These are phyloP conservation scores for Penicillium frequentans DNA, from an alignment of 2,329 filamentous ascomycete genomes.

Conservation along the genomic window DNA sequence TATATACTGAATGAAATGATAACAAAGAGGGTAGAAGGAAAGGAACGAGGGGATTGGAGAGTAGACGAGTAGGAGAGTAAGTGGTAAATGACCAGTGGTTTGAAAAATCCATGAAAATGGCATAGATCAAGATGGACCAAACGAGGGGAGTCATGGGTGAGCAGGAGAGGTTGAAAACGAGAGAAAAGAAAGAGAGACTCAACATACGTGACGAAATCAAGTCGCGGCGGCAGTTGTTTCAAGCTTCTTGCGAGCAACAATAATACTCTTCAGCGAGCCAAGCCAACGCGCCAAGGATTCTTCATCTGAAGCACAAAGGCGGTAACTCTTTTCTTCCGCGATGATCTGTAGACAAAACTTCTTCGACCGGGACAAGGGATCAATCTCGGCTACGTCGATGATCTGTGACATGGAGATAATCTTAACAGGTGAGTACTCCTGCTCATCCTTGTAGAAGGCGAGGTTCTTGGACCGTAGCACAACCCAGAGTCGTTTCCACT, in stretches of 20 bases:
- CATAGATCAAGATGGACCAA: neutral
- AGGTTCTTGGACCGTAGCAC: conserved; percentile 83
- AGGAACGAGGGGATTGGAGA: conserved; percentile 1
- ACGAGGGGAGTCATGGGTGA: neutral
- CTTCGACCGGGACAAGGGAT: conserved; percentile 82
- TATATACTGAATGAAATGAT: conserved; percentile 20
- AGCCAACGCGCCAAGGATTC: conserved; percentile 80
- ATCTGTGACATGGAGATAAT: conserved; percentile 77
- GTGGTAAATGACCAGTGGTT: neutral
- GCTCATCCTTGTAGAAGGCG: conserved; percentile 88
- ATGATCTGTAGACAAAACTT: conserved; percentile 88
- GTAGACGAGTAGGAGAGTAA: neutral
- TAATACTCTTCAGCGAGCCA: conserved; percentile 80
- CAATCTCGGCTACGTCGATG: conserved; percentile 89
- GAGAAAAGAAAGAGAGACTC: neutral
- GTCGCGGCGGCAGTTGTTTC: conserved; percentile 20
- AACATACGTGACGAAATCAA: neutral
- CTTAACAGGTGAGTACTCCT: conserved; percentile 83
- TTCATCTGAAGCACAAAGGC: conserved; percentile 76
- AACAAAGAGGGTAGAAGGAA: conserved; percentile 6
- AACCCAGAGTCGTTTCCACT: conserved; percentile 95
- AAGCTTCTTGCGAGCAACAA: conserved; percentile 38
- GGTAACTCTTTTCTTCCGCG: conserved; percentile 82
- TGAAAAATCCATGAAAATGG: neutral
- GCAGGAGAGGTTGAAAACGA: neutral